Base-by-base conservation (phyloP, 148 eudicot species). In the Cornus florida region DNA sequence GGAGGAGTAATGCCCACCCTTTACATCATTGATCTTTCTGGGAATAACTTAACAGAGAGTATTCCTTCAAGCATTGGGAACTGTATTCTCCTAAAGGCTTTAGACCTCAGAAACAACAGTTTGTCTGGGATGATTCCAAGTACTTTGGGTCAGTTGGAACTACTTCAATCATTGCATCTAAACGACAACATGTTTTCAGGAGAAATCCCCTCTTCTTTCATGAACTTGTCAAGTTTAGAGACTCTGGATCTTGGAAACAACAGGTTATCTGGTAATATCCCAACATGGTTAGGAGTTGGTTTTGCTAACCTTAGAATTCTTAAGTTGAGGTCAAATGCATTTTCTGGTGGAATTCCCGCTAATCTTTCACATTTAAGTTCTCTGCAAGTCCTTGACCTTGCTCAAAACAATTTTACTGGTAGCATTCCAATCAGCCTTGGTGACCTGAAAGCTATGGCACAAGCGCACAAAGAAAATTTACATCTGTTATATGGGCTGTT, bases 311-410 rank as follows among this genome's bases (percentile, higher is more conserved):
- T 88, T 20, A 67, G 85, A 57, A 75, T 88, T 57, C 81, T 88
- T 19, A 80, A 67, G 31, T 60, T 84, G 66, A 69, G 87, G 62
- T 81, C 86, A 23, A 86, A 86, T 71, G 23, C 57, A 13, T 73
- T 86, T 33, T 60, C 14, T 33, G 91, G 91, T 20, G 79, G 71
- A n/a, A 57, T 89, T 13, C 81, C 84, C 13, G 5, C 32, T 0
- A 57, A 75, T 53, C 41, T 86, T 14, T 83, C 83, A 13, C 75
- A 78, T 32, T 75, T 81, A 12, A 77, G 46, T 56, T 85, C 82
- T 1, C 83, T 88, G 17, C 90, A 79, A 57, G 77, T 88, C 11
- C 86, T 84, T 48, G 89, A 89, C 73, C 85, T 84, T 20, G 84
- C 88, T 1, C 66, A 70, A 39, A 87, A 89, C 82, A 72, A 71